Evolutionary conservation across 495 filamentous ascomycete genomes (phyloP).

Genomic region (Penicillium diatomitis): DNA sequence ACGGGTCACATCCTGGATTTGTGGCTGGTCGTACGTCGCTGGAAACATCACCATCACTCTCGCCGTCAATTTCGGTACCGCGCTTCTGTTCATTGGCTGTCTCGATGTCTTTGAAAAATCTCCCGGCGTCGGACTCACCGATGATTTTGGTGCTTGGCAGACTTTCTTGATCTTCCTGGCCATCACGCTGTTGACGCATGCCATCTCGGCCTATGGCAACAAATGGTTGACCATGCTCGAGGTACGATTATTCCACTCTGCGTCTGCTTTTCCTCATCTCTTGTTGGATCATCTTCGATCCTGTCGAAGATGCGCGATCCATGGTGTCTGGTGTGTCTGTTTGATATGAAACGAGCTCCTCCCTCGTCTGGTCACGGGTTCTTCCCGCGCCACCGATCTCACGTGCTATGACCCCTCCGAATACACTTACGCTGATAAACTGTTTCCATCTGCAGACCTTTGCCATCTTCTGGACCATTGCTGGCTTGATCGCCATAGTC

Average conservation of each 20-base stretch:
- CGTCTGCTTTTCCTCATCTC: not conserved
- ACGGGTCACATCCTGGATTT: constrained; percentile 52
- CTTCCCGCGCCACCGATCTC: too few species aligned
- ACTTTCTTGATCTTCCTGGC: constrained; percentile 50
- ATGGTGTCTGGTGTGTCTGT: too few species aligned
- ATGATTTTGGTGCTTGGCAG: constrained; percentile 26
- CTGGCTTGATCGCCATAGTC: constrained; percentile 46
- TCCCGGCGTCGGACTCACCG: constrained; percentile 23
- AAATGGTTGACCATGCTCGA: constrained; percentile 29
- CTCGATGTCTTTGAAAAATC: constrained; percentile 28
- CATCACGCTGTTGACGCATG: constrained; percentile 39
- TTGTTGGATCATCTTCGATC: not conserved
- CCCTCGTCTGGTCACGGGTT: too few species aligned
- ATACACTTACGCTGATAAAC: too few species aligned
- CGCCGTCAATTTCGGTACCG: constrained; percentile 26
- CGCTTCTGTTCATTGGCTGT: constrained; percentile 15
- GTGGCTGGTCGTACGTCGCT: constrained; percentile 60
- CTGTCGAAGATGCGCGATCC: not conserved
- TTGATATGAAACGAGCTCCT: too few species aligned
- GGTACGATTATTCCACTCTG: constrained; percentile 26
- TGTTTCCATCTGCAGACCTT: constrained; percentile 35
- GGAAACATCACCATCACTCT: constrained; percentile 50
- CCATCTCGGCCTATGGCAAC: constrained; percentile 19
- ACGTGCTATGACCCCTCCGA: too few species aligned
- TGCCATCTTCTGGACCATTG: constrained; percentile 52